Evolutionary conservation across 2,329 filamentous ascomycete genomes (phyloP).

Genomic region (Laburnicola sp.): DNA sequence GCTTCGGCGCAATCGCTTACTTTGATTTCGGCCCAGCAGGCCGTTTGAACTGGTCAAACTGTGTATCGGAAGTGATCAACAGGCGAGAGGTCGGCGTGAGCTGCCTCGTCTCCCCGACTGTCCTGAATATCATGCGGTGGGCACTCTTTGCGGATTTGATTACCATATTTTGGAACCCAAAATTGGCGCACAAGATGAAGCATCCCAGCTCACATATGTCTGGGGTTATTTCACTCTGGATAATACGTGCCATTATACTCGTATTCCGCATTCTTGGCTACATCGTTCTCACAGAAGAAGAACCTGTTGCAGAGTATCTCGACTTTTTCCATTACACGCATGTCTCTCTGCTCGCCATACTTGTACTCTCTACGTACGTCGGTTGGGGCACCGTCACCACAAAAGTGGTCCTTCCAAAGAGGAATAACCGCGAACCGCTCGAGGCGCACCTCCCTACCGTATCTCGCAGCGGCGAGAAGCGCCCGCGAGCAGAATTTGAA

Average conservation of each 20-base stretch:
- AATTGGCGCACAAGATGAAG: conserved; percentile 65
- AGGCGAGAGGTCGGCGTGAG: conserved; percentile 22
- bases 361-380: conserved; percentile 26
- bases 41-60: conserved; percentile 20
- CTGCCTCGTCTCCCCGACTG: conserved; percentile 32
- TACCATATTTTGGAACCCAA: conserved; percentile 70
- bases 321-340: conserved; percentile 56
- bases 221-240: conserved; percentile 67
- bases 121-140: conserved; percentile 22
- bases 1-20: conserved; percentile 25
- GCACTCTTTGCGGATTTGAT: conserved; percentile 55
- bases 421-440: too few relatives aligned
- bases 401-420: conserved; percentile 29
- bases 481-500: conserved; percentile 30
- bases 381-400: conserved; percentile 60
- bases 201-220: conserved; percentile 55
- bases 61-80: conserved; percentile 26
- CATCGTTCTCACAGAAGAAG: conserved; percentile 7
- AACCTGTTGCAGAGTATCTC: not conserved
- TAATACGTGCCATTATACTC: conserved; percentile 64
- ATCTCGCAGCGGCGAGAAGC: conserved; percentile 22
- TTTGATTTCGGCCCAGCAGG: conserved; percentile 9
- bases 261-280: conserved; percentile 52
- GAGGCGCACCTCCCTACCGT: conserved; percentile 31
- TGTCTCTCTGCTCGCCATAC: conserved; percentile 53